phyloP scores from a whole-genome alignment of 495 filamentous ascomycete species.

The Xylaria grammica region DNA sequence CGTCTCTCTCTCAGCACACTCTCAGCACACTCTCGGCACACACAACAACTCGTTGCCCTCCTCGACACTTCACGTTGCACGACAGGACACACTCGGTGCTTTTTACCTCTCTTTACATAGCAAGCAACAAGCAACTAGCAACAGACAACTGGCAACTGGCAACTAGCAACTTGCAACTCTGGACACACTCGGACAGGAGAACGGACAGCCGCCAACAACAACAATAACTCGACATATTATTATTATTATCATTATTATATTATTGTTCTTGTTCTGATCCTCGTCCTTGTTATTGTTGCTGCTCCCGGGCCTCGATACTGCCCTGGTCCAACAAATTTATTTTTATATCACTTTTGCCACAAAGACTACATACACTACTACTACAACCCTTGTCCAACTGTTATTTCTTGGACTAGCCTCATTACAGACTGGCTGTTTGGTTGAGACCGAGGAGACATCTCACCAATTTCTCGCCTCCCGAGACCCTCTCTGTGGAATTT shows the following conservation, averaged over 20 bases:
- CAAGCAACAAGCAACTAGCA: background rate
- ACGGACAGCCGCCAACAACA: background rate
- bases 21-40: too few species aligned
- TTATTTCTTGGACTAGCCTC: conserved; percentile 9
- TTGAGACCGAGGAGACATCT: background rate
- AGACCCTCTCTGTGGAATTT: background rate
- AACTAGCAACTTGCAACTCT: too few species aligned
- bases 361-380: background rate
- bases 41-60: too few species aligned
- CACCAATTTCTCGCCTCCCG: background rate
- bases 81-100: conserved; percentile 7
- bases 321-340: background rate
- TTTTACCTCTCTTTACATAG: background rate
- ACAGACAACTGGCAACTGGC: too few species aligned
- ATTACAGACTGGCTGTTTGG: background rate
- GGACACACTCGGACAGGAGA: background rate
- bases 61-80: conserved; percentile 8
- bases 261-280: too few species aligned
- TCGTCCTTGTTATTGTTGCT: background rate
- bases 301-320: conserved; percentile 6
- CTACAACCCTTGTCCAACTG: background rate
- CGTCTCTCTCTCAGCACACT: conserved; percentile 11
- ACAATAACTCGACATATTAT: background rate
- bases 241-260: too few species aligned
- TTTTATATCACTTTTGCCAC: conserved; percentile 4